Evolutionary conservation across 192 early-diverging fungal genomes (phyloP).

Genomic region (Phlyctochytrium arcticum): DNA sequence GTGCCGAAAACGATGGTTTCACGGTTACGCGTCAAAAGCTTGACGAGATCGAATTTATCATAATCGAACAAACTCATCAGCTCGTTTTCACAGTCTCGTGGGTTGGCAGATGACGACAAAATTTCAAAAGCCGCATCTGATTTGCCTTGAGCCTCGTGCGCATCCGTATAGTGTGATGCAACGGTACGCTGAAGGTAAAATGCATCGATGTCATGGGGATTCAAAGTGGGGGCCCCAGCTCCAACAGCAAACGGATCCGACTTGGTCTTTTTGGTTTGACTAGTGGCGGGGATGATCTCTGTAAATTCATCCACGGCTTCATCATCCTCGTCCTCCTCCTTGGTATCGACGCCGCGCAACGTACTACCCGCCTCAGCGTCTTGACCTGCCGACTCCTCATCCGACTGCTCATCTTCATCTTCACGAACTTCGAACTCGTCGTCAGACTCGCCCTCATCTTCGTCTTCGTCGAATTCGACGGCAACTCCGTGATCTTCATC

Average conservation of each 20-base stretch:
- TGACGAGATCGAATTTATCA: constrained; percentile 93
- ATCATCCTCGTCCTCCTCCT: constrained; percentile 25
- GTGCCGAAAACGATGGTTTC: constrained; percentile 92
- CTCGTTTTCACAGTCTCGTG: constrained; percentile 91
- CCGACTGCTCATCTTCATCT: constrained; percentile 35
- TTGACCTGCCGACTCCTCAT: constrained; percentile 20
- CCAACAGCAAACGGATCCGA: constrained; percentile 5
- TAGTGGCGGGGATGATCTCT: constrained; percentile 25
- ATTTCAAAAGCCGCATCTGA: constrained; percentile 70
- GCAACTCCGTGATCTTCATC: constrained; percentile 92
- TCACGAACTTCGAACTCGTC: constrained; percentile 51
- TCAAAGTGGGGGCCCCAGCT: constrained; percentile 19
- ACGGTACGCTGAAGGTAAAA: constrained; percentile 96
- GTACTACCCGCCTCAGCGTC: constrained; percentile 30
- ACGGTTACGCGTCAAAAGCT: constrained; percentile 79
- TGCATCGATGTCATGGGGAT: constrained; percentile 86
- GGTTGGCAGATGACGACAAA: constrained; percentile 59
- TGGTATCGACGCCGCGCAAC: constrained; percentile 19
- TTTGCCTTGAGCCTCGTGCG: constrained; percentile 85
- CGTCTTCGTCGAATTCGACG: constrained; percentile 94
- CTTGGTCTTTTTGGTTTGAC: background rate
- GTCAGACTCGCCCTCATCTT: constrained; percentile 79
- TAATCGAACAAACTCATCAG: constrained; percentile 95
- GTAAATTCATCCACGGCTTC: constrained; percentile 43
- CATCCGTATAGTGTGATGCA: constrained; percentile 74